These are phyloP conservation scores for Claviceps cyperi DNA, from an alignment of 2,329 filamentous ascomycete genomes.

Conservation along the genomic window DNA sequence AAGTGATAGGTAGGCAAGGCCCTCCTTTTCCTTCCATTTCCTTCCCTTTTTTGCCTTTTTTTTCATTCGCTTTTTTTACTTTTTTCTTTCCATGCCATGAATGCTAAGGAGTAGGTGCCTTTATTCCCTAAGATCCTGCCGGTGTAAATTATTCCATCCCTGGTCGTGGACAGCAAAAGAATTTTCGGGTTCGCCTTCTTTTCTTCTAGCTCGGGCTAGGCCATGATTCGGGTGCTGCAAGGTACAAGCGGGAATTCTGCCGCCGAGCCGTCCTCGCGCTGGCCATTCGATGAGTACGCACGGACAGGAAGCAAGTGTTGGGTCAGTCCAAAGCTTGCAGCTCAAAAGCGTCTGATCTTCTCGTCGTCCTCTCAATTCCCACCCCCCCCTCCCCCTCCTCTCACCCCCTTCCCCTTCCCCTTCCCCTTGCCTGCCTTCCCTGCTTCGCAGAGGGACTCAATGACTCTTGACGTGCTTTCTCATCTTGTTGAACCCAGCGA, in stretches of 20 bases:
- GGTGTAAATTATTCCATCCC: constrained; percentile 6
- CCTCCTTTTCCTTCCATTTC: neutral
- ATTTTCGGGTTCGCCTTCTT: constrained; percentile 3
- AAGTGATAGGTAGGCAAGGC: neutral
- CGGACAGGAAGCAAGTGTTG: constrained; percentile 1
- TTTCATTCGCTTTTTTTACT: neutral
- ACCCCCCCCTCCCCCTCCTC: neutral
- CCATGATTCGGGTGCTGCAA: constrained; percentile 1
- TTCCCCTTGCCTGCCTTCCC: constrained; percentile 4
- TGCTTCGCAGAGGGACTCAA: constrained; percentile 2
- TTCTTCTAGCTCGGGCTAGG: constrained; percentile 2
- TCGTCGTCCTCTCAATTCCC: neutral
- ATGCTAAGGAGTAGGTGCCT: neutral
- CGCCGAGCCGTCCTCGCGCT: neutral
- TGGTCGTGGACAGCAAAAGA: constrained; percentile 4
- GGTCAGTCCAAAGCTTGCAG: constrained; percentile 1
- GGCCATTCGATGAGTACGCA: neutral
- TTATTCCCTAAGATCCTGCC: constrained; percentile 6
- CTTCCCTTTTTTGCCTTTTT: constrained; percentile 1
- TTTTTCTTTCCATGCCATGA: neutral
- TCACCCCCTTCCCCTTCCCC: neutral
- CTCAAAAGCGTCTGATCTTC: neutral
- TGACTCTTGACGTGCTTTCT: constrained; percentile 5
- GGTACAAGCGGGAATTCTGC: neutral
- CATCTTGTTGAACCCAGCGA: neutral